phyloP scores from a whole-genome alignment of 2,329 filamentous ascomycete genomes.

The Aciculosporium take region DNA sequence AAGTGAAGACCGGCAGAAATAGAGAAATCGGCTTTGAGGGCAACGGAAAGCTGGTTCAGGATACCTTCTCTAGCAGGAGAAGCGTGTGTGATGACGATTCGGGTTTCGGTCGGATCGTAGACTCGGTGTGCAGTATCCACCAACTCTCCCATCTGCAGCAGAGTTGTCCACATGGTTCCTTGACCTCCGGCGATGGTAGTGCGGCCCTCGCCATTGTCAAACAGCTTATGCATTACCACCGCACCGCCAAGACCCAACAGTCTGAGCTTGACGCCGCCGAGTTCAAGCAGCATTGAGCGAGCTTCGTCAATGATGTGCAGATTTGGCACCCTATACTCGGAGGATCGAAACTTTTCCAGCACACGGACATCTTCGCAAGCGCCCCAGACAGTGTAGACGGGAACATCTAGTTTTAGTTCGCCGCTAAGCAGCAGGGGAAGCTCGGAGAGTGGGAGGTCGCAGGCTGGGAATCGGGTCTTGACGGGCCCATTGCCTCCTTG shows the following conservation, averaged over 20 bases:
- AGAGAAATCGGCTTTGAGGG: slow-evolving; percentile 94
- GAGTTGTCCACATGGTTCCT: slow-evolving; percentile 98
- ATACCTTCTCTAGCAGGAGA: slow-evolving; percentile 94
- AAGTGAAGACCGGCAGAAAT: slow-evolving; percentile 96
- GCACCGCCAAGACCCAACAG: slow-evolving; percentile 87
- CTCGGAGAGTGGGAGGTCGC: slow-evolving; percentile 82
- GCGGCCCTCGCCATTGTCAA: slow-evolving; percentile 94
- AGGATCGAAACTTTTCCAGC: slow-evolving; percentile 90
- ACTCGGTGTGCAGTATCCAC: slow-evolving; percentile 97
- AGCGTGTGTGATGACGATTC: slow-evolving; percentile 91
- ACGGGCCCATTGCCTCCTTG: slow-evolving; percentile 59
- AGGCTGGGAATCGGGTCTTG: slow-evolving; percentile 69
- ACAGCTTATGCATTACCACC: slow-evolving; percentile 99
- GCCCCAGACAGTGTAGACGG: slow-evolving; percentile 97
- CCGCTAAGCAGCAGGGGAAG: slow-evolving; percentile 78
- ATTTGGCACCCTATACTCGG: slow-evolving; percentile 95
- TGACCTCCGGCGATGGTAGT: slow-evolving; percentile 97
- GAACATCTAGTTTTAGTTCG: slow-evolving; percentile 81
- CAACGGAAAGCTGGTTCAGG: slow-evolving; percentile 92
- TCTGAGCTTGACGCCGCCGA: slow-evolving; percentile 90
- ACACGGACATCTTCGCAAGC: slow-evolving; percentile 97
- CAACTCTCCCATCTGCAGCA: slow-evolving; percentile 94
- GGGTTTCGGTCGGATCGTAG: slow-evolving; percentile 94
- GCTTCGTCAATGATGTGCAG: slow-evolving; percentile 98
- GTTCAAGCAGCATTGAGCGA: slow-evolving; percentile 84